phyloP scores from a whole-genome alignment of 164 flowering plant genomes.

The Berberis thunbergii region DNA sequence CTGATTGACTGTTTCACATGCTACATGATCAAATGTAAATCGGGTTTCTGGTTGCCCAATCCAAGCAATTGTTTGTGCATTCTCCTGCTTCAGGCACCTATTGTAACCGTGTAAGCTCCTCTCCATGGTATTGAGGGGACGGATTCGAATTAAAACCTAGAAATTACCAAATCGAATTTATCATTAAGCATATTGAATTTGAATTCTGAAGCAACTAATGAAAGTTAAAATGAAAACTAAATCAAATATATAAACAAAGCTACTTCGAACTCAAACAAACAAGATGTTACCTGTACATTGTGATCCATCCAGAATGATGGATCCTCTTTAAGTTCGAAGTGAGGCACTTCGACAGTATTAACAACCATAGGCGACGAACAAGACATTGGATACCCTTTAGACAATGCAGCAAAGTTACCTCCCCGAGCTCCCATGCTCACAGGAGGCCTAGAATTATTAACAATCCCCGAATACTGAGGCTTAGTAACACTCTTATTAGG shows the following conservation, averaged over 20 bases:
- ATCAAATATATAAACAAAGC: background rate
- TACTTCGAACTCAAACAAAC: background rate
- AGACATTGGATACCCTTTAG: slow-evolving; percentile 54
- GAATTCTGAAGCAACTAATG: too few relatives aligned
- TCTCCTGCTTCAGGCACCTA: slow-evolving; percentile 95
- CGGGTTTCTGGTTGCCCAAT: slow-evolving; percentile 87
- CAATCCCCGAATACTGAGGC: slow-evolving; percentile 52
- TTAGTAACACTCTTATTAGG: slow-evolving; percentile 85
- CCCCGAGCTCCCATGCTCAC: slow-evolving; percentile 27
- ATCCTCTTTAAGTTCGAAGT: slow-evolving; percentile 86
- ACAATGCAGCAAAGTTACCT: slow-evolving; percentile 42
- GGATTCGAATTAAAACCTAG: slow-evolving; percentile 85
- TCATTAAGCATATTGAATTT: background rate
- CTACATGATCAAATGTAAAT: slow-evolving; percentile 93
- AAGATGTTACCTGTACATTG: slow-evolving; percentile 75
- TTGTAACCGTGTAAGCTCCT: slow-evolving; percentile 48
- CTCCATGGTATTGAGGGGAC: slow-evolving; percentile 83
- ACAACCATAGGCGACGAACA: slow-evolving; percentile 34
- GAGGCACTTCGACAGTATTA: slow-evolving; percentile 83
- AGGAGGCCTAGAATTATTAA: slow-evolving; percentile 21
- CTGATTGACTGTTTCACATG: slow-evolving; percentile 96
- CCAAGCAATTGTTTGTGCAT: slow-evolving; percentile 79
- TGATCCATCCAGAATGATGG: slow-evolving; percentile 98
- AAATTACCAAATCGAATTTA: background rate
- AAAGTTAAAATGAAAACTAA: background rate